Base-by-base conservation (phyloP, 1,139 yeast species). In the Sugiyamaella pinicola region DNA sequence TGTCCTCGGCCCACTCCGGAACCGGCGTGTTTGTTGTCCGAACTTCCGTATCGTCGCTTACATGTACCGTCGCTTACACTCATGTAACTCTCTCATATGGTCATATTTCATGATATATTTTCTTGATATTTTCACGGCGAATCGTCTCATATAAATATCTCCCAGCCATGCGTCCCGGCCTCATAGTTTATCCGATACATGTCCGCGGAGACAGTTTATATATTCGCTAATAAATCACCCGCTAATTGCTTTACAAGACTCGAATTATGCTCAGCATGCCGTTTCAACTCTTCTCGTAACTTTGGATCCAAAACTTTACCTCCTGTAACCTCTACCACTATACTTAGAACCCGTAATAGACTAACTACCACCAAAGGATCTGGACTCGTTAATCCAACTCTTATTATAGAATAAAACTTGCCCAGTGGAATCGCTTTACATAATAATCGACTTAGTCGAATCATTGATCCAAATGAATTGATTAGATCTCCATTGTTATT, bases 351-450 rank as follows among this genome's bases (percentile, higher is more conserved):
- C 28, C 62, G 55, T 21, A 63, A 47, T 18, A 63, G 43, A 48
- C 60, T 62, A 15, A 64, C 57, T 17, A 61, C 43, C 21, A 63
- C 60, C 28, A 57, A 55, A 7, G 65, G 58, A 29, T 58, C 55
- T 2, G 60, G 52, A 31, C 54, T 55, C 17, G 43, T 46, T 5
- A 63, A 52, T 18, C 61, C 57, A 17, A 50, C 53, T 51, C 54
- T 45, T 9, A 63, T 52, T 13, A 53, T 50, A 9, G 51, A 42
- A 41, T 61, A 53, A 35, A 63, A 50, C 8, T 39, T 42, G 13
- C 55, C 46, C 17, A 51, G 51, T 15, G 57, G 55, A 18, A 62
- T 39, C 18, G 55, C 49, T 10, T 50, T 51, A 26, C 62, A 56
- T 15, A 63, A 40, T 12, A 49, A 52, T 5, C 56, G 55, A 45